Base-by-base conservation (phyloP, 352 stramenopile species). In the Globisporangium echinulatum region DNA sequence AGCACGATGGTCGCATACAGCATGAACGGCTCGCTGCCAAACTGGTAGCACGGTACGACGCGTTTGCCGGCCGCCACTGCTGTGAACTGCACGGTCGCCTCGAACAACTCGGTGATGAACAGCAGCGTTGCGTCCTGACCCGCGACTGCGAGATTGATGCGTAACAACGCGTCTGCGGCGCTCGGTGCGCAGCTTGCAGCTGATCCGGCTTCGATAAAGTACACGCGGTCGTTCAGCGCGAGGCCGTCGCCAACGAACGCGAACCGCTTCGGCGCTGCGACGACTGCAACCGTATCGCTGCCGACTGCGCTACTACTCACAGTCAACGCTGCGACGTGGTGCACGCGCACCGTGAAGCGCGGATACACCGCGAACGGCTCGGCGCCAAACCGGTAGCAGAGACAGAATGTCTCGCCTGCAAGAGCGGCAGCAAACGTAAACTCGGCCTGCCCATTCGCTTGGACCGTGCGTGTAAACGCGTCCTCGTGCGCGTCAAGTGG, bases 361-460 rank as follows among this genome's bases (percentile, higher is more conserved):
- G 72, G 61, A 43, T 88, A 90, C 7, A 87, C 63, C 10, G 62
- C 72, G 56, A 73, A 90, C 3, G 80, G 80, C 17, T 90, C 77
- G n/a, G 68, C 71, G 5, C 74, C 80, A 59, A 88, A 90, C 49
- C 85, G 82, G 64, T 86, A 88, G 51, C 80, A 90, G 3, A 90
- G 57, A 36, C 65, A 82, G 42, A 80, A 90, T 0, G 58, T 79
- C 10, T 82, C 82, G 5, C 80, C 77, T 17, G 74, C 67, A 25
- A 66, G 80, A 48, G 57, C 37, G 7, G 52, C 59, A 13, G 71
- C 69, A 59, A 90, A 88, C 0, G 63, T 58, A 14, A 86, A 73
- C 0, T 59, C 54, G 1, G 64, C 49, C 9, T 58, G 38, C 3
- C 62, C 55, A 5, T 54, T 37, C n/a, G 54, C 13, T 1, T 56